phyloP scores from a whole-genome alignment of 1,139 yeast species.

The Eremothecium cymbalariae region DNA sequence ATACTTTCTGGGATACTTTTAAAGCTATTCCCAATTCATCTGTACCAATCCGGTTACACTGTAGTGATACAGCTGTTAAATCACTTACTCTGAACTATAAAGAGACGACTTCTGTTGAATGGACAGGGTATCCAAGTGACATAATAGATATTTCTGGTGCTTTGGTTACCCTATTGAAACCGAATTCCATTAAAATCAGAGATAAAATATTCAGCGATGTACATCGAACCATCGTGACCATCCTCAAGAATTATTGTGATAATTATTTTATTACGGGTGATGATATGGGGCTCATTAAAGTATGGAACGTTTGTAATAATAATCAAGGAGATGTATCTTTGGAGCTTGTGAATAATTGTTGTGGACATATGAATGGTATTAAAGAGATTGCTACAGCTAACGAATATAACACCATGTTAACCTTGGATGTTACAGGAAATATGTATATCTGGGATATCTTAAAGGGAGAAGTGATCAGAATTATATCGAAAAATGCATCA shows the following conservation, averaged over 20 bases:
- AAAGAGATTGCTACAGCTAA: conserved; percentile 39
- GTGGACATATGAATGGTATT: conserved; percentile 47
- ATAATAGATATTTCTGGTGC: not conserved
- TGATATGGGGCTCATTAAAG: conserved; percentile 46
- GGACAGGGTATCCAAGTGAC: not conserved
- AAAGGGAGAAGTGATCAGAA: conserved; percentile 42
- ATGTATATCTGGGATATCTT: conserved; percentile 55
- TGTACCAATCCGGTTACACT: not conserved
- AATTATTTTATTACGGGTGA: conserved; percentile 45
- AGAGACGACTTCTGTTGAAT: not conserved
- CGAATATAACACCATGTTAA: conserved; percentile 46
- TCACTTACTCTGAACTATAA: not conserved
- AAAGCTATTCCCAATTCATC: conserved; percentile 1
- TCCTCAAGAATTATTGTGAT: conserved; percentile 20
- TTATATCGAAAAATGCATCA: conserved; percentile 30
- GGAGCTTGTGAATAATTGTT: conserved; percentile 24
- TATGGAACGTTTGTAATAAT: conserved; percentile 39
- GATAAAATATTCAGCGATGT: conserved; percentile 18
- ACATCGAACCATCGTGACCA: conserved; percentile 23
- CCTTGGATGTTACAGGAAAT: conserved; percentile 44
- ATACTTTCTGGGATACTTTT: conserved; percentile 9
- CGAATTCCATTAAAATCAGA: conserved; percentile 25
- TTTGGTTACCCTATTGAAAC: conserved; percentile 12
- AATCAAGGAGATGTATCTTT: conserved; percentile 3
- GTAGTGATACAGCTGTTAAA: not conserved